Conservation (phyloP, 2,329 filamentous ascomycete genomes). For the Colletotrichum sp. region DNA sequence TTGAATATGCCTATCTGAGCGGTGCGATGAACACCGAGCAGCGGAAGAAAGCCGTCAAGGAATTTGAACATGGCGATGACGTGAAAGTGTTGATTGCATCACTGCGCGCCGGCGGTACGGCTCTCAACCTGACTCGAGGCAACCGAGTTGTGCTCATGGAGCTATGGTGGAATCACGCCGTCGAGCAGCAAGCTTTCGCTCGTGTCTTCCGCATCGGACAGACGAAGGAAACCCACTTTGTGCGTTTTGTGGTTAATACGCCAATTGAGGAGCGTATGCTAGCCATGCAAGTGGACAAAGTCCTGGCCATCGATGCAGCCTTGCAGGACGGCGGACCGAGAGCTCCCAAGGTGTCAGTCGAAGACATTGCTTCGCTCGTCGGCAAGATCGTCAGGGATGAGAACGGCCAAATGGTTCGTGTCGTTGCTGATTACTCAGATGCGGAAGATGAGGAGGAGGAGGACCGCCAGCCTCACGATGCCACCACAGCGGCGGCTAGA, state of each 20-base stretch:
- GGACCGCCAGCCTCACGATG: too few relatives aligned
- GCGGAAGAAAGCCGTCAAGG: slow-evolving; percentile 22
- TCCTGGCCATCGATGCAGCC: not conserved
- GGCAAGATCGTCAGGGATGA: too few relatives aligned
- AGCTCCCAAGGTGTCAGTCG: too few relatives aligned
- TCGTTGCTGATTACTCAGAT: too few relatives aligned
- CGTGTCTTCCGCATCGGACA: slow-evolving; percentile 73
- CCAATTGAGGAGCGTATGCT: slow-evolving; percentile 64
- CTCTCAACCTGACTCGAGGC: slow-evolving; percentile 26
- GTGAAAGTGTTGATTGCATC: slow-evolving; percentile 33
- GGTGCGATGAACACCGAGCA: too few relatives aligned
- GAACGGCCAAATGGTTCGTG: too few relatives aligned
- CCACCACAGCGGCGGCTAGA: too few relatives aligned
- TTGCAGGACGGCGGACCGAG: too few relatives aligned
- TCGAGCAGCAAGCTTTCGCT: slow-evolving; percentile 65
- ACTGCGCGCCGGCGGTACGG: slow-evolving; percentile 36
- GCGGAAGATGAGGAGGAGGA: too few relatives aligned
- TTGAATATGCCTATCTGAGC: too few relatives aligned
- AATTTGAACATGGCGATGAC: slow-evolving; percentile 24
- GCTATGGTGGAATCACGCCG: slow-evolving; percentile 23
- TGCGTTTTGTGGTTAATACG: slow-evolving; percentile 59
- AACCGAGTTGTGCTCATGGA: slow-evolving; percentile 62
- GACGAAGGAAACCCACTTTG: slow-evolving; percentile 61
- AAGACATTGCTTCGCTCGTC: too few relatives aligned
- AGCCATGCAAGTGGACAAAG: slow-evolving; percentile 60